Base-by-base conservation (phyloP, 2,329 filamentous ascomycete species). In the Exophiala bonariae region DNA sequence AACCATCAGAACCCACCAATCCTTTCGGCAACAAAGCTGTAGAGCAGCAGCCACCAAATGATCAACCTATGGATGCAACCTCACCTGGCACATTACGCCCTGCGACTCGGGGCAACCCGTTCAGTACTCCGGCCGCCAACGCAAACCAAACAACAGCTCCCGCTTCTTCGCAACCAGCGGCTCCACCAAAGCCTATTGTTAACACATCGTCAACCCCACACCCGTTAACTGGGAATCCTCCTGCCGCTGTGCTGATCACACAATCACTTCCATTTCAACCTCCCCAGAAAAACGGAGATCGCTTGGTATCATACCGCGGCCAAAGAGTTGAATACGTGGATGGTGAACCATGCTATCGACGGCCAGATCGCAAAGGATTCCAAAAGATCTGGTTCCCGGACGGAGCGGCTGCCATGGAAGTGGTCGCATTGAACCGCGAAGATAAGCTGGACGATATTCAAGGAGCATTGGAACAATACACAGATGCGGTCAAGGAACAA, bases 371-470 rank as follows among this genome's bases (percentile, higher is more conserved):
- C 57, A 78, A 81, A 26, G 75, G 68, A 1, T 81, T 78, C 71
- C 74, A 78, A 41, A 82, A 79, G 55, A 83, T 92, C 39, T 87
- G 85, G 77, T 90, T 87, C 62, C 85, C 86, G 0, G 72, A 83
- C 36, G 89, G 76, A 85, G 17, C 87, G 85, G 1, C 65, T 64
- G 17, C 60, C 61, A 4, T 68, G 68, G 39, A 74, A 70, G 37
- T 64, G 72, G 28, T 72, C 60, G 42, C 43, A n/a, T 39, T 59
- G 39, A 68, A 71, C 47, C 63, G 66, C 5, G 82, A 82, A 52
- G 80, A 79, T 41, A 76, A 76, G 53, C 59, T 65, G 1, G 63
- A 67, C 22, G 65, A 61, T 48, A 36, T 46, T 13, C 42, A 57
- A 37, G 52, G 51, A 16, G 20, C 19, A 14, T 34, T 33, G 18